Conservation (phyloP, 306 rosid species). For the Cajanus cajan region DNA sequence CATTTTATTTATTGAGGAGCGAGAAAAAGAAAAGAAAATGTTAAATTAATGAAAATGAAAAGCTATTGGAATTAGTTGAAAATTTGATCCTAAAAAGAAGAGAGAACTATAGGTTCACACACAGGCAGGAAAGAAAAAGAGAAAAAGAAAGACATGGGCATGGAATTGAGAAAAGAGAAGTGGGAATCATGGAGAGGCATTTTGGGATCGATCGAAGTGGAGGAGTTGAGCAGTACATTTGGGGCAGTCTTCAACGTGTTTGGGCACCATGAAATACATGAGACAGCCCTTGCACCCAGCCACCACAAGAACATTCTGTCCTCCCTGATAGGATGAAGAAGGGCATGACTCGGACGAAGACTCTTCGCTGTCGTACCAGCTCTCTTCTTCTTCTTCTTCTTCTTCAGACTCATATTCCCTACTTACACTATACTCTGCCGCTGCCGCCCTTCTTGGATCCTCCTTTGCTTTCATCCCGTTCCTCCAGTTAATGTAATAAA, state of each 20-base stretch:
- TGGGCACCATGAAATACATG: slow-evolving; percentile 97
- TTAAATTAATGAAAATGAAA: not conserved
- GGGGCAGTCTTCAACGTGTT: slow-evolving; percentile 82
- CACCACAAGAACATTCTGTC: slow-evolving; percentile 76
- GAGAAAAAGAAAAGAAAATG: slow-evolving; percentile 12
- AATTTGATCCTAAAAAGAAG: slow-evolving; percentile 18
- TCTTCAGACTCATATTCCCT: slow-evolving; percentile 58
- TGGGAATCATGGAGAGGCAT: slow-evolving; percentile 49
- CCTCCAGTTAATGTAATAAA: slow-evolving; percentile 94
- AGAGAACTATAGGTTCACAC: not conserved
- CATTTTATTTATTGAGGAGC: slow-evolving; percentile 39
- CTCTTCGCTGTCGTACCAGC: slow-evolving; percentile 79
- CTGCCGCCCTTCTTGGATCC: slow-evolving; percentile 62
- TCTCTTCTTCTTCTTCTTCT: slow-evolving; percentile 50
- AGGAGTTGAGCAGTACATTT: slow-evolving; percentile 88
- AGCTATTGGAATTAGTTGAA: slow-evolving; percentile 12
- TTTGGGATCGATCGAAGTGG: slow-evolving; percentile 86
- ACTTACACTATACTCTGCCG: slow-evolving; percentile 36
- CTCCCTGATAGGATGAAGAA: slow-evolving; percentile 26
- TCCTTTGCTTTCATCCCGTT: slow-evolving; percentile 89
- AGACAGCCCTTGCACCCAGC: slow-evolving; percentile 94
- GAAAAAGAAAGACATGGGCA: not conserved
- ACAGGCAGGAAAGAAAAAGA: not conserved
- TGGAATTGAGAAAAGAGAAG: not conserved
- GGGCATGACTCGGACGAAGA: slow-evolving; percentile 71